Evolutionary conservation across 305 asterid genomes (phyloP).

Genomic region (Plantago coronopus): DNA sequence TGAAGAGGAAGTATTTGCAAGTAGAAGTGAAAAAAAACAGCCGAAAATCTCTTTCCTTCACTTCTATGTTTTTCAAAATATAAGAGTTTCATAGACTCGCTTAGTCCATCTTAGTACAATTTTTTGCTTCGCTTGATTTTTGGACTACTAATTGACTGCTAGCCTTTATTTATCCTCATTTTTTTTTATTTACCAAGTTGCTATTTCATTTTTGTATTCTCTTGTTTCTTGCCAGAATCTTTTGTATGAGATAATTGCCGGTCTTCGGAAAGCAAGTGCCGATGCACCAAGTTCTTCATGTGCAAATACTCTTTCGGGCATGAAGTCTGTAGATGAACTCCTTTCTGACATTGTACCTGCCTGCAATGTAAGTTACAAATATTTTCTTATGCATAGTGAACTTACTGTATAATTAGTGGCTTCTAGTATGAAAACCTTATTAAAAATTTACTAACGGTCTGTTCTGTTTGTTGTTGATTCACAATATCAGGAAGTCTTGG

Average conservation of each 20-base stretch:
- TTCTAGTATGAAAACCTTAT: background rate
- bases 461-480: slow-evolving; percentile 8
- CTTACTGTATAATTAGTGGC: background rate
- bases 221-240: slow-evolving; percentile 48
- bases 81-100: background rate
- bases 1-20: background rate
- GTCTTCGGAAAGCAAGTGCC: slow-evolving; percentile 70
- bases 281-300: slow-evolving; percentile 80
- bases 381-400: slow-evolving; percentile 10
- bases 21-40: background rate
- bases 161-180: background rate
- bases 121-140: too few relatives aligned
- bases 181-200: background rate
- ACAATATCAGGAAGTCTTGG: slow-evolving; percentile 45
- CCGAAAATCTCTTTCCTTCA: too few relatives aligned
- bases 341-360: slow-evolving; percentile 74
- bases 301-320: slow-evolving; percentile 55
- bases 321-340: slow-evolving; percentile 68
- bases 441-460: background rate
- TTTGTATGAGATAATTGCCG: slow-evolving; percentile 75
- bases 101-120: background rate
- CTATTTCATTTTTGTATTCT: background rate
- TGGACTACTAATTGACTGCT: slow-evolving; percentile 8
- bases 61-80: too few relatives aligned
- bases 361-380: slow-evolving; percentile 42